Base-by-base conservation (phyloP, 495 filamentous ascomycete species). In the Penicillium canariense region DNA sequence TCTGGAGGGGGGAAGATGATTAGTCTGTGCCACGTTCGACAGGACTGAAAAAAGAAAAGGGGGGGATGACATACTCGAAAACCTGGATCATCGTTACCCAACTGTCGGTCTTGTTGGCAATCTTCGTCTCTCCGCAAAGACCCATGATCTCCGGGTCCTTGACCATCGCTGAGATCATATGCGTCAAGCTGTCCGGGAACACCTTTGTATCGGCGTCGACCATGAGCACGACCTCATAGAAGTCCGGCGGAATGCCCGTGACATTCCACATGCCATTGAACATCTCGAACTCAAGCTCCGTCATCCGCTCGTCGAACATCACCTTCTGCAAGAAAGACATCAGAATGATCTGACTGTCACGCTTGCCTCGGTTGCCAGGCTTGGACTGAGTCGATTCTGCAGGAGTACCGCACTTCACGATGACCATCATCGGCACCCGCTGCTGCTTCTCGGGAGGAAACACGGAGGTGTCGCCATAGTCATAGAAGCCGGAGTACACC, bases 271-370 rank as follows among this genome's bases (percentile, higher is more conserved):
- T 80, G 31, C 94, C 95, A 63, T 97, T 99, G 77, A 97, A 97
- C 88, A 99, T 97, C 65, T 99, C 95, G 60, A 91, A 99, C 67
- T 99, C 95, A n/a, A 99, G 83, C 67, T 99, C 92, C 4, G 95
- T 97, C 95, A 99, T 99, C 32, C 95, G 88, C 71, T 99, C 95
- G 68, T 99, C 95, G 67, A 99, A 99, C 95, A 99, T 99, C 58
- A 99, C 94, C 73, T 99, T 99, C 70, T 99, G 95, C 61, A 99
- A 76, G 81, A 99, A 99, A 17, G 91, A 96, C 95, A 99, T 99
- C 44, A 99, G 74, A 61, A 99, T 93, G 66, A 99, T 97, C 71
- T 99, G 95, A 73, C 88, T 92, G 79, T 99, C 95, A 68, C 95
- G 87, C 77, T 99, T 99, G 63, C 95, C 95, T 61, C 95, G 84